Evolutionary conservation across 805 yeast genomes (phyloP).

Genomic region (Candida berthetii): DNA sequence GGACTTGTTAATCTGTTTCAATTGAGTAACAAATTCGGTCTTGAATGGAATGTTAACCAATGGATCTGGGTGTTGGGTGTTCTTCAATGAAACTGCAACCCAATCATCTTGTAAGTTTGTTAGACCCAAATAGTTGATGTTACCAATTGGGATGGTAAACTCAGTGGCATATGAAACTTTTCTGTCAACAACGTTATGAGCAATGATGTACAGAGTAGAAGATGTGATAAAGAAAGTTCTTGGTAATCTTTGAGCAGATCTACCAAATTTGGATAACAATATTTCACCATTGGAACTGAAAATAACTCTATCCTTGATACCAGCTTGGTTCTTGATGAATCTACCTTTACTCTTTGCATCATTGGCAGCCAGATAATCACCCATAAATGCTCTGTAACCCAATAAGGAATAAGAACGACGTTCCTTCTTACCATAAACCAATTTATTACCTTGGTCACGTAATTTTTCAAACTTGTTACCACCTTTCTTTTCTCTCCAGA

Average conservation of each 20-base stretch:
- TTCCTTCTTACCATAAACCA: conserved; percentile 73
- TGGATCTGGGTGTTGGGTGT: conserved; percentile 58
- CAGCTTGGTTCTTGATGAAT: conserved; percentile 61
- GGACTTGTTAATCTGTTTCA: conserved; percentile 54
- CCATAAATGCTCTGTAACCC: conserved; percentile 86
- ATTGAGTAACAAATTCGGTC: conserved; percentile 78
- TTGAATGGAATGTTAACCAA: conserved; percentile 78
- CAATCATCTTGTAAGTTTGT: conserved; percentile 87
- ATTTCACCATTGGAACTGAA: conserved; percentile 83
- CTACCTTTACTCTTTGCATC: conserved; percentile 72
- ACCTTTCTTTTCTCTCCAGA: conserved; percentile 75
- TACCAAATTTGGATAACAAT: conserved; percentile 80
- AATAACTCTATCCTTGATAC: conserved; percentile 61
- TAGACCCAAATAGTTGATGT: conserved; percentile 57
- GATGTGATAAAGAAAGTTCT: conserved; percentile 68
- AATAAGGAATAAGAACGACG: conserved; percentile 83
- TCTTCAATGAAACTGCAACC: conserved; percentile 51
- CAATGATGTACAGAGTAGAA: conserved; percentile 58
- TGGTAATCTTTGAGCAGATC: conserved; percentile 77
- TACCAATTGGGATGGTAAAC: conserved; percentile 49
- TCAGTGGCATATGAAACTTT: conserved; percentile 59
- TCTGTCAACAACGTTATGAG: conserved; percentile 63
- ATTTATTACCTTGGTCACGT: conserved; percentile 74
- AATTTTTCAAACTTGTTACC: conserved; percentile 80
- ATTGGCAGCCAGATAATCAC: conserved; percentile 90